Percentiles rank a stretch among this genome's conserved stretches.
Evolutionary conservation across 2,329 filamentous ascomycete genomes (phyloP).

Genomic region (Trichoderma sp.): DNA sequence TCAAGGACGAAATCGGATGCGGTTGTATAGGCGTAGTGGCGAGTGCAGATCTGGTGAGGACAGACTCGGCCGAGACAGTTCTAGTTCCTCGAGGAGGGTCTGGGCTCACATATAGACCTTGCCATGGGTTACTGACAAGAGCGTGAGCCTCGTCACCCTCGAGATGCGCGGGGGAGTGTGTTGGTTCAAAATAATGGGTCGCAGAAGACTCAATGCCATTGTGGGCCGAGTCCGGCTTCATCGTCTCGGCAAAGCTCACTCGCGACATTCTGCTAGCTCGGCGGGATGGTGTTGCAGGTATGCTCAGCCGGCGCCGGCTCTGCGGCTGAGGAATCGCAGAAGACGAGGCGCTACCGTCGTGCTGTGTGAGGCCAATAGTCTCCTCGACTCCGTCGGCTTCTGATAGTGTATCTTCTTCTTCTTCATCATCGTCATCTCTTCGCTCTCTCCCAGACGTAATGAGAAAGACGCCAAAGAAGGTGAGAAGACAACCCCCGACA

Average conservation of each 20-base stretch:
- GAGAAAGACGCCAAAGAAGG: slow-evolving; percentile 95
- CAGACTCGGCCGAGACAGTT: slow-evolving; percentile 44
- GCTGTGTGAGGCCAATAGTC: slow-evolving; percentile 62
- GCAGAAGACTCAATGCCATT: slow-evolving; percentile 45
- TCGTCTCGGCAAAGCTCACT: slow-evolving; percentile 48
- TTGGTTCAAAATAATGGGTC: slow-evolving; percentile 40
- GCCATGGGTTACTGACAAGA: slow-evolving; percentile 51
- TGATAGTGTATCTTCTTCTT: slow-evolving; percentile 54
- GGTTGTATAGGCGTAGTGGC: slow-evolving; percentile 37
- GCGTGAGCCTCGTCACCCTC: slow-evolving; percentile 45
- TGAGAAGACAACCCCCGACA: slow-evolving; percentile 84
- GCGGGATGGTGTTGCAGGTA: slow-evolving; percentile 44
- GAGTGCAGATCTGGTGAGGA: slow-evolving; percentile 36
- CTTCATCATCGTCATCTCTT: slow-evolving; percentile 59
- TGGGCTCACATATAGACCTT: slow-evolving; percentile 41
- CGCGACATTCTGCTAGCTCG: slow-evolving; percentile 55
- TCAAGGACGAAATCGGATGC: slow-evolving; percentile 40
- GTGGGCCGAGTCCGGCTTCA: slow-evolving; percentile 44
- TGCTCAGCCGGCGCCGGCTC: slow-evolving; percentile 28
- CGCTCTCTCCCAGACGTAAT: slow-evolving; percentile 82
- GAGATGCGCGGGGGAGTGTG: slow-evolving; percentile 41
- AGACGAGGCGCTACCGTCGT: slow-evolving; percentile 43
- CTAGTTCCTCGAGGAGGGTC: slow-evolving; percentile 44
- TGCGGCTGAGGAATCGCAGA: slow-evolving; percentile 24
- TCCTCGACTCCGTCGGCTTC: slow-evolving; percentile 65